Evolutionary conservation across 257 asterid genomes (phyloP), one percentile per base, ranked within the genome.

Genomic region (Fraxinus quadrangulata): DNA sequence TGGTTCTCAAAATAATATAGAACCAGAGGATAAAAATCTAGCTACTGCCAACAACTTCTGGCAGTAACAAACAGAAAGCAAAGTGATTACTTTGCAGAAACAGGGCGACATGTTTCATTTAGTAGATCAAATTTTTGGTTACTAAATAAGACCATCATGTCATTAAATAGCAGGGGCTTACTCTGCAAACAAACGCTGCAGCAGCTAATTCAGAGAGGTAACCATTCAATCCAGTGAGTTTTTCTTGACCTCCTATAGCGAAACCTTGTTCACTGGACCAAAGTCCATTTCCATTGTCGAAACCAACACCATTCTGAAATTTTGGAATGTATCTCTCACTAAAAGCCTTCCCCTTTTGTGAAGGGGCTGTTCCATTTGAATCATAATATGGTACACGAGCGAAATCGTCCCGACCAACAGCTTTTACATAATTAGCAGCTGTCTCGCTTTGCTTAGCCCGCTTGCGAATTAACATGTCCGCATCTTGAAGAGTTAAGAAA

Each of bases 181-280:
- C 99, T 85, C 92, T 91, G 87, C 99, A 95, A 81, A 95, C 99
- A 88, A 91, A 95, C 72, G 99, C 96, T 68, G 99, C 99, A 28
- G 99, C 99, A 47, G 98, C 98, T 83, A 96, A 80, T 81, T 96
- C 99, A n/a, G 97, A 91, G 71, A 90, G 91, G 83, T 92, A 91
- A 77, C 99, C 99, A 83, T 89, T 84, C 80, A 84, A 85, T 23
- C 96, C 88, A 72, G 97, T 92, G 82, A 88, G 83, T 84, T 95
- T 88, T 86, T 96, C 99, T 85, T 90, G 97, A 79, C 97, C 99
- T 68, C 99, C 99, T 78, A 95, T 86, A 33, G 98, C 98, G 65
- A 93, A 93, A 79, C 98, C 99, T 85, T 89, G 97, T 86, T 93
- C 98, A 26, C 87, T 78, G 33, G 95, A 84, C 97, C 96, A 94